phyloP scores from a whole-genome alignment of 2,329 filamentous ascomycete species.

The Daldinia eschscholtzii region DNA sequence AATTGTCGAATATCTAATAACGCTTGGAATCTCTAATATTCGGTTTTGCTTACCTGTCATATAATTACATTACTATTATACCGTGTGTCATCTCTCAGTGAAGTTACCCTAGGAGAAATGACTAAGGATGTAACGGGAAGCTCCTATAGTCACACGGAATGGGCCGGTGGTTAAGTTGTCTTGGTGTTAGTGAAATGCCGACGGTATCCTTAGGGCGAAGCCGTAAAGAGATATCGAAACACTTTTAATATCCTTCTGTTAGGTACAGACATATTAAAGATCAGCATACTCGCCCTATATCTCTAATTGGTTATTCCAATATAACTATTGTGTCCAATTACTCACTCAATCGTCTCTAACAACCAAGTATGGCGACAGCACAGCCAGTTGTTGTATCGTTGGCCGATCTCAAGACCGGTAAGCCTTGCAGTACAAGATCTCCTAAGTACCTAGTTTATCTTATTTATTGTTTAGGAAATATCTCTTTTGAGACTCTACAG shows the following conservation, averaged over 20 bases:
- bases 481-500: slow-evolving; percentile 77
- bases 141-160: slow-evolving; percentile 32
- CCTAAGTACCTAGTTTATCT: neutral
- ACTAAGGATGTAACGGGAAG: slow-evolving; percentile 1
- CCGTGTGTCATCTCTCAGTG: too few species aligned
- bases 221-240: slow-evolving; percentile 23
- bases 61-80: neutral
- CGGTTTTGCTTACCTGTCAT: neutral
- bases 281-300: neutral
- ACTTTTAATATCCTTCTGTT: slow-evolving; percentile 1
- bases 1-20: neutral
- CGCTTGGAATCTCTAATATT: neutral
- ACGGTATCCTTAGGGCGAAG: slow-evolving; percentile 48
- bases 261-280: neutral
- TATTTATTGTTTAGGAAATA: slow-evolving; percentile 63
- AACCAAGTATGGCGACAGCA: slow-evolving; percentile 60
- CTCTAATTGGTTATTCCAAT: neutral
- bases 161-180: slow-evolving; percentile 35
- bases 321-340: neutral
- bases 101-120: neutral
- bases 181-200: slow-evolving; percentile 41
- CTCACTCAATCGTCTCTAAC: neutral
- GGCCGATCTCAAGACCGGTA: slow-evolving; percentile 71
- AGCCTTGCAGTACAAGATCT: slow-evolving; percentile 34
- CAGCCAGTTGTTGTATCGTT: slow-evolving; percentile 72